Evolutionary conservation across 1,284 basidiomycete species (phyloP).

Genomic region (Apiotrichum porosum): DNA sequence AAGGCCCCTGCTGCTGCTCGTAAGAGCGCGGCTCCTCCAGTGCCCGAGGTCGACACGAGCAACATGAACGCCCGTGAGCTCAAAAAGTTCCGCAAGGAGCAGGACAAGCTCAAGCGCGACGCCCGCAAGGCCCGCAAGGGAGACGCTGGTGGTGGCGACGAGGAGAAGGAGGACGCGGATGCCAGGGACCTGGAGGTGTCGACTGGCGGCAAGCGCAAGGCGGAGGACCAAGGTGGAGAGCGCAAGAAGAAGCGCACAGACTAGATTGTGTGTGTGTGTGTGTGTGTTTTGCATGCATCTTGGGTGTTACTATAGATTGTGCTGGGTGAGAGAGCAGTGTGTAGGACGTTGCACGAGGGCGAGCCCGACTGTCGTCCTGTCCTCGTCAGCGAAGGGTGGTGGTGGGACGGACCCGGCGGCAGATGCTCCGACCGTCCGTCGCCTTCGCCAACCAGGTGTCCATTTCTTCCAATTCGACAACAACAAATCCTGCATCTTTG

Average conservation of each 20-base stretch:
- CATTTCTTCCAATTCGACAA: not conserved
- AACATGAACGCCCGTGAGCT: constrained; percentile 32
- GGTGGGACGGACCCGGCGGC: too few relatives aligned
- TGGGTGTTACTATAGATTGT: not conserved
- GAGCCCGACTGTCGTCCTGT: too few relatives aligned
- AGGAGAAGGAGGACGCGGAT: constrained; percentile 17
- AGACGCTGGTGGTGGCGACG: constrained; percentile 6
- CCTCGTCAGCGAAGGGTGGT: too few relatives aligned
- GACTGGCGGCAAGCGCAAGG: constrained; percentile 37
- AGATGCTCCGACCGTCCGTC: too few relatives aligned
- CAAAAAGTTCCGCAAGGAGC: constrained; percentile 42
- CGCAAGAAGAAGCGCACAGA: constrained; percentile 30
- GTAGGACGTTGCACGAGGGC: too few relatives aligned
- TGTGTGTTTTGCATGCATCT: not conserved
- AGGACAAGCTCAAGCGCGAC: constrained; percentile 38
- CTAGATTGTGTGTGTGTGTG: not conserved
- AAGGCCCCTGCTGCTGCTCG: constrained; percentile 9
- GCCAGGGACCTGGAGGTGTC: constrained; percentile 9
- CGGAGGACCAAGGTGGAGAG: constrained; percentile 26
- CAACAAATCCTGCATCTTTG: constrained; percentile 6
- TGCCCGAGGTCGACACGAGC: constrained; percentile 25
- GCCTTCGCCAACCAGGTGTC: too few relatives aligned
- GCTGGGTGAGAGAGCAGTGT: too few relatives aligned
- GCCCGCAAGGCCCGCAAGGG: constrained; percentile 41
- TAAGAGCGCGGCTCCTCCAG: constrained; percentile 5